These are phyloP conservation scores for Pythium diclinum DNA, from an alignment of 352 stramenopile species.

Conservation along the genomic window DNA sequence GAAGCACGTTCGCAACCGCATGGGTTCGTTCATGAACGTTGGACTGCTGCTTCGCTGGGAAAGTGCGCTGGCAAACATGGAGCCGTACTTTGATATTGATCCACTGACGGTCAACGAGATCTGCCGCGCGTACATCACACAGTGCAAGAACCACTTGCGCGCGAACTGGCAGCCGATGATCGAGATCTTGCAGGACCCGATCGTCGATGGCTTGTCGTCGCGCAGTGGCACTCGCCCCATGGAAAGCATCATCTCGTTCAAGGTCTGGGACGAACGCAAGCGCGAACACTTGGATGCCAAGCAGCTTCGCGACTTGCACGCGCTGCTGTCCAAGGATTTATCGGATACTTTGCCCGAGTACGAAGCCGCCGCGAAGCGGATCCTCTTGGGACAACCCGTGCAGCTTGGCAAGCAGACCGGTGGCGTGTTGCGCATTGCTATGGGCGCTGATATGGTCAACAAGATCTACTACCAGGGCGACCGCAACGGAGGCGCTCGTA, in stretches of 20 bases:
- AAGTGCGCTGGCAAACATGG: slow-evolving; percentile 75
- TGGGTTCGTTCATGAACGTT: slow-evolving; percentile 70
- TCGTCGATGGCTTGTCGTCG: slow-evolving; percentile 7
- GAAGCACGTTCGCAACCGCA: slow-evolving; percentile 51
- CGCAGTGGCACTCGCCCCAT: slow-evolving; percentile 30
- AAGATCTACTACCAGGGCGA: slow-evolving; percentile 42
- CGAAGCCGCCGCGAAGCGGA: slow-evolving; percentile 42
- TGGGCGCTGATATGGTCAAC: slow-evolving; percentile 88
- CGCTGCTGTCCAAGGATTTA: slow-evolving; percentile 68
- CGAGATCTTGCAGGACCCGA: slow-evolving; percentile 39
- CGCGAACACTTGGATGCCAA: slow-evolving; percentile 41
- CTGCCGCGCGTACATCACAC: slow-evolving; percentile 53
- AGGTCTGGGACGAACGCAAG: slow-evolving; percentile 46
- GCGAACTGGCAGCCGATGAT: slow-evolving; percentile 44
- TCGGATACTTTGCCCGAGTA: slow-evolving; percentile 49
- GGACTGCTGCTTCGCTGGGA: slow-evolving; percentile 80
- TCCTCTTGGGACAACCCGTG: slow-evolving; percentile 79
- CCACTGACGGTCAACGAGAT: slow-evolving; percentile 43
- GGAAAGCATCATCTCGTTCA: slow-evolving; percentile 82
- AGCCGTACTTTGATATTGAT: slow-evolving; percentile 66
- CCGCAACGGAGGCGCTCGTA: slow-evolving; percentile 31
- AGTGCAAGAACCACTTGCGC: slow-evolving; percentile 45
- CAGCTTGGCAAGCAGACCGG: slow-evolving; percentile 58
- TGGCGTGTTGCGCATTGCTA: slow-evolving; percentile 77
- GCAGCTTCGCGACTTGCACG: slow-evolving; percentile 63